Percentiles rank a stretch among this genome's conserved stretches.
Evolutionary conservation across 2,329 filamentous ascomycete species (phyloP).

Genomic region (Monosporascus sp.): DNA sequence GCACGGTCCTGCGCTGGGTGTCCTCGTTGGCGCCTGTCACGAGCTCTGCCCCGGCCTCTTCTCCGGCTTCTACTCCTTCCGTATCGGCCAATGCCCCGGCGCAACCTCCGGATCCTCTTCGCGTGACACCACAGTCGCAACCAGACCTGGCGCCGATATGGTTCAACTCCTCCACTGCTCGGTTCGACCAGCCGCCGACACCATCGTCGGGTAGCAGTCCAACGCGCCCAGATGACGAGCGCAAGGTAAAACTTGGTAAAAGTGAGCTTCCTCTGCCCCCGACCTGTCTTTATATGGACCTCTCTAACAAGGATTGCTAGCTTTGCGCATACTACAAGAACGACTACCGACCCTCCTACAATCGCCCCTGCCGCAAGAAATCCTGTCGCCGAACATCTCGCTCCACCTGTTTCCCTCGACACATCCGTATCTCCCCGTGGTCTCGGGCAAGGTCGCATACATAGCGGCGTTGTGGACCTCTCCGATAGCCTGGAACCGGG

Average conservation of each 20-base stretch:
- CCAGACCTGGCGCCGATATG: constrained; percentile 33
- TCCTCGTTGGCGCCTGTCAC: constrained; percentile 8
- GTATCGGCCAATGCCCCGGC: constrained; percentile 5
- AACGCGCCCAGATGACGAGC: constrained; percentile 43
- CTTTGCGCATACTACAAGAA: constrained; percentile 59
- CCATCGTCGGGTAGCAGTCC: constrained; percentile 6
- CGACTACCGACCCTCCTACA: constrained; percentile 63
- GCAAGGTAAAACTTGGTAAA: constrained; percentile 57
- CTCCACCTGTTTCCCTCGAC: constrained; percentile 69
- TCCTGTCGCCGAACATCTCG: constrained; percentile 69
- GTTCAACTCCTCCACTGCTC: constrained; percentile 36
- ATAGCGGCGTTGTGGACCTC: constrained; percentile 93
- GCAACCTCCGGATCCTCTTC: constrained; percentile 6
- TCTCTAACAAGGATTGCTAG: constrained; percentile 31
- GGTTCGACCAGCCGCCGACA: constrained; percentile 15
- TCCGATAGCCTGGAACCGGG: constrained; percentile 88
- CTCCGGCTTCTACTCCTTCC: constrained; percentile 8
- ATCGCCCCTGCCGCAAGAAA: constrained; percentile 63
- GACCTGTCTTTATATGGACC: background rate
- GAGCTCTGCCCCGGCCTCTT: constrained; percentile 4
- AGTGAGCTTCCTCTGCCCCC: constrained; percentile 36
- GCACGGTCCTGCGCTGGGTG: constrained; percentile 17
- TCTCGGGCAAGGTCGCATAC: constrained; percentile 85
- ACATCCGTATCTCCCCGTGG: constrained; percentile 84
- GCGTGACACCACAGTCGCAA: constrained; percentile 12